phyloP scores from a whole-genome alignment of 2,329 filamentous ascomycete species.

The Curvularia verruculosa region DNA sequence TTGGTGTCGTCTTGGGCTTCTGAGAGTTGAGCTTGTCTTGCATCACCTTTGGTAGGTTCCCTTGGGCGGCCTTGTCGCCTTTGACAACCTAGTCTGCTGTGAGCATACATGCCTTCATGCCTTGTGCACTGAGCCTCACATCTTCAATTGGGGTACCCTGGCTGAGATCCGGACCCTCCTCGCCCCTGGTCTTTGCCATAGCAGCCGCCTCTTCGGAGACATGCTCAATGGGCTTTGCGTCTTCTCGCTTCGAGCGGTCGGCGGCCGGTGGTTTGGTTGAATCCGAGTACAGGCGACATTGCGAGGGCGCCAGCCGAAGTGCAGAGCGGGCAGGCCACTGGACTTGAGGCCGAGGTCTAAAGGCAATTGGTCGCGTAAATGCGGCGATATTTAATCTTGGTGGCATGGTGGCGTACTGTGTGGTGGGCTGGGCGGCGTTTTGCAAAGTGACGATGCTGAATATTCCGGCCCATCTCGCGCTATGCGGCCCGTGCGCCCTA shows the following conservation, averaged over 20 bases:
- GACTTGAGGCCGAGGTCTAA: constrained; percentile 35
- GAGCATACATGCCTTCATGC: constrained; percentile 11
- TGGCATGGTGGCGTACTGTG: constrained; percentile 43
- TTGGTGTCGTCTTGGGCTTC: constrained; percentile 43
- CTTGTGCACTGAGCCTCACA: constrained; percentile 48
- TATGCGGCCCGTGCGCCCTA: constrained; percentile 25
- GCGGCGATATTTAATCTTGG: constrained; percentile 46
- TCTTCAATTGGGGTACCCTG: constrained; percentile 72
- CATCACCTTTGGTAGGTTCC: constrained; percentile 71
- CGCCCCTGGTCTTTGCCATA: constrained; percentile 63
- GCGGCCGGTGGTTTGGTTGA: constrained; percentile 39
- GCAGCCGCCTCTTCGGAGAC: constrained; percentile 70
- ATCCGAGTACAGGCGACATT: constrained; percentile 41
- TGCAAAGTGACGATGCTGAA: constrained; percentile 32
- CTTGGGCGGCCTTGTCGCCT: constrained; percentile 65
- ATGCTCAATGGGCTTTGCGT: constrained; percentile 57
- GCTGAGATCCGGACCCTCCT: constrained; percentile 65
- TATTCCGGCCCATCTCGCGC: constrained; percentile 19
- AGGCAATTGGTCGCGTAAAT: constrained; percentile 42
- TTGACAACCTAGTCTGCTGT: constrained; percentile 61
- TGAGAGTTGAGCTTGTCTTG: constrained; percentile 64
- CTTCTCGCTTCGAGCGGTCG: constrained; percentile 39
- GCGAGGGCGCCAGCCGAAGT: constrained; percentile 29
- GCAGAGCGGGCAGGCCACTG: constrained; percentile 39
- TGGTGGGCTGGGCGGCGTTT: constrained; percentile 14